These are phyloP conservation scores for Cyberlindnera galapagoensis DNA, from an alignment of 805 yeast species.

Conservation along the genomic window DNA sequence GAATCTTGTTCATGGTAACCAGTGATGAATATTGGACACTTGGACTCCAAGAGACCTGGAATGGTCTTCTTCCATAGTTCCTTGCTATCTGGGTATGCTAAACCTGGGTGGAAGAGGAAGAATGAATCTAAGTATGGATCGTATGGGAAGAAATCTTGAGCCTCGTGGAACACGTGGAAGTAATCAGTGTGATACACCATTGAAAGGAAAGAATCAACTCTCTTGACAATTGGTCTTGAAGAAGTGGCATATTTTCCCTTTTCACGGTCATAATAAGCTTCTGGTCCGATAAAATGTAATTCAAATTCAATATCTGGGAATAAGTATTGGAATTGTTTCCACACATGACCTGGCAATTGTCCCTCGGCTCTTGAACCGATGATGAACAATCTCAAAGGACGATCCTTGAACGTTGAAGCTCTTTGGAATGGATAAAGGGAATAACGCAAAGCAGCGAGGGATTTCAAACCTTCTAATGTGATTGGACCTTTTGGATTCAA, in stretches of 20 bases:
- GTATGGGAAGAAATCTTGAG: slow-evolving; percentile 94
- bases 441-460: slow-evolving; percentile 87
- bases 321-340: slow-evolving; percentile 86
- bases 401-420: slow-evolving; percentile 61
- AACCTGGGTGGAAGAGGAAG: slow-evolving; percentile 93
- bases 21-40: slow-evolving; percentile 87
- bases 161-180: slow-evolving; percentile 85
- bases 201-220: slow-evolving; percentile 67
- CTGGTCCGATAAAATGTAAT: slow-evolving; percentile 92
- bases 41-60: slow-evolving; percentile 84
- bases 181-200: slow-evolving; percentile 83
- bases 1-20: slow-evolving; percentile 80
- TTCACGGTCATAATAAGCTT: slow-evolving; percentile 70
- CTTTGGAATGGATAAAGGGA: slow-evolving; percentile 68
- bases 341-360: slow-evolving; percentile 86
- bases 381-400: slow-evolving; percentile 85
- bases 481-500: slow-evolving; percentile 81
- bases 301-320: slow-evolving; percentile 82
- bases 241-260: slow-evolving; percentile 53
- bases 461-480: slow-evolving; percentile 87
- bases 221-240: slow-evolving; percentile 60
- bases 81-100: slow-evolving; percentile 72
- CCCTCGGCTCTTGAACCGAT: slow-evolving; percentile 92
- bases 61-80: slow-evolving; percentile 81
- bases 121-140: slow-evolving; percentile 94